phyloP scores from a whole-genome alignment of 2,329 filamentous ascomycete species.

The Phaeosphaeriaceae sp. region DNA sequence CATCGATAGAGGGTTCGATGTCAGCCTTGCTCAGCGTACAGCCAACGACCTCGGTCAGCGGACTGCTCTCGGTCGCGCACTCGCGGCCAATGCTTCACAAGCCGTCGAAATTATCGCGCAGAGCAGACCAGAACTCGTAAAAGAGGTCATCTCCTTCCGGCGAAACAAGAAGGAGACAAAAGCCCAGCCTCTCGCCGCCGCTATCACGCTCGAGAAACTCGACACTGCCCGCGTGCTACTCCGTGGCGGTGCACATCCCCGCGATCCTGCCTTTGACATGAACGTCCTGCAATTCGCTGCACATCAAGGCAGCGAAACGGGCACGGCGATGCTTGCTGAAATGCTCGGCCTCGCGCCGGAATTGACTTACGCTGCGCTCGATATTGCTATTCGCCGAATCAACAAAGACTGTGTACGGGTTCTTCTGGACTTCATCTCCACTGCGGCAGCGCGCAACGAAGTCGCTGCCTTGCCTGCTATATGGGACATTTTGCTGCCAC shows the following conservation, averaged over 20 bases:
- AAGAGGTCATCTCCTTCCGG: constrained; percentile 23
- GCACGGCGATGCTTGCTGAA: constrained; percentile 19
- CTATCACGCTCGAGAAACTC: constrained; percentile 15
- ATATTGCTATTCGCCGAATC: constrained; percentile 19
- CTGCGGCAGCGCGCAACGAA: constrained; percentile 17
- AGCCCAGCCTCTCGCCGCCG: constrained; percentile 21
- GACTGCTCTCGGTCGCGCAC: constrained; percentile 20
- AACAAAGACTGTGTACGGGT: constrained; percentile 21
- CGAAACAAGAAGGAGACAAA: constrained; percentile 24
- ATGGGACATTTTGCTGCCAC: constrained; percentile 21
- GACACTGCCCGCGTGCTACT: constrained; percentile 22
- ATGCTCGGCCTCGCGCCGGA: constrained; percentile 23
- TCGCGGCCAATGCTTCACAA: constrained; percentile 24
- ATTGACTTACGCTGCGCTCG: constrained; percentile 23
- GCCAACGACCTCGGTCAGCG: constrained; percentile 19
- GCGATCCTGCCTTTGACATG: constrained; percentile 26
- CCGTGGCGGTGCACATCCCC: constrained; percentile 22
- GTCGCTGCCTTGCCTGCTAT: constrained; percentile 22
- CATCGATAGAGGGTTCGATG: constrained; percentile 18
- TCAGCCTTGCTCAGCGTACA: constrained; percentile 20
- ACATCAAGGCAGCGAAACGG: constrained; percentile 16
- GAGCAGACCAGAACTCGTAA: constrained; percentile 15
- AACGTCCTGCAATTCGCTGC: constrained; percentile 23
- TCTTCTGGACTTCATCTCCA: constrained; percentile 20
- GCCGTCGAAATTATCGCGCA: constrained; percentile 25